Percentiles rank a stretch among this genome's conserved stretches.
Evolutionary conservation across 2,329 filamentous ascomycete species (phyloP).

Genomic region (Arachnopeziza araneosa): DNA sequence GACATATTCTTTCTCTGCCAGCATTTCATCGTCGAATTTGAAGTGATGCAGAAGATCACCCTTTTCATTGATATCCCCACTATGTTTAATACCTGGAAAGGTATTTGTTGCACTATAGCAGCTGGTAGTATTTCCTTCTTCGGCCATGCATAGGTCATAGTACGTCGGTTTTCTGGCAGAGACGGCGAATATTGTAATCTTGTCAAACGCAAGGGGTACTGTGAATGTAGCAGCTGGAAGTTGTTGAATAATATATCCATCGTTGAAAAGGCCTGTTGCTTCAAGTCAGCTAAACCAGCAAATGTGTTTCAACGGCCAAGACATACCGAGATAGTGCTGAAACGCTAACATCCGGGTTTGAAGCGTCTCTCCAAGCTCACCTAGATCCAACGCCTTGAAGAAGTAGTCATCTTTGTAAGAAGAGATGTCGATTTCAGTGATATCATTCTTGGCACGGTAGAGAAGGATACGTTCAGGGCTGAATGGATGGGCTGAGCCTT

Average conservation of each 20-base stretch:
- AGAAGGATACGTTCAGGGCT: constrained; percentile 18
- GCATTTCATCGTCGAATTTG: constrained; percentile 7
- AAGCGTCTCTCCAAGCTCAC: constrained; percentile 22
- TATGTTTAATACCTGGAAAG: constrained; percentile 21
- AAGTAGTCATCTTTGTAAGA: constrained; percentile 24
- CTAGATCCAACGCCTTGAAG: constrained; percentile 26
- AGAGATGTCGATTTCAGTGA: constrained; percentile 24
- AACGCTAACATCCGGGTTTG: constrained; percentile 17
- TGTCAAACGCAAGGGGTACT: constrained; percentile 12
- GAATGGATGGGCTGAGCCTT: constrained; percentile 24
- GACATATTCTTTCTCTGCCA: constrained; percentile 15
- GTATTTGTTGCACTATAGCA: constrained; percentile 17
- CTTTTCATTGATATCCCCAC: constrained; percentile 20
- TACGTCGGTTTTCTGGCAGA: constrained; percentile 23
- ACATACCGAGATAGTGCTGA: neutral
- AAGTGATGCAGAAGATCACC: constrained; percentile 19
- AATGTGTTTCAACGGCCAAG: neutral
- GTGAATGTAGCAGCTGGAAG: constrained; percentile 18
- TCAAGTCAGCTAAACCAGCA: neutral
- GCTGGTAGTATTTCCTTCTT: constrained; percentile 14
- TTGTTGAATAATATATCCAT: constrained; percentile 20
- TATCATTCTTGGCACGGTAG: constrained; percentile 11
- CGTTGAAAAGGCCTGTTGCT: constrained; percentile 14
- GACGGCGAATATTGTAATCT: constrained; percentile 22
- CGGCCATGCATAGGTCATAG: constrained; percentile 26